Evolutionary conservation across 192 early-diverging fungal genomes (phyloP), one percentile per base, ranked within the genome.

Genomic region (Gigaspora rosea): DNA sequence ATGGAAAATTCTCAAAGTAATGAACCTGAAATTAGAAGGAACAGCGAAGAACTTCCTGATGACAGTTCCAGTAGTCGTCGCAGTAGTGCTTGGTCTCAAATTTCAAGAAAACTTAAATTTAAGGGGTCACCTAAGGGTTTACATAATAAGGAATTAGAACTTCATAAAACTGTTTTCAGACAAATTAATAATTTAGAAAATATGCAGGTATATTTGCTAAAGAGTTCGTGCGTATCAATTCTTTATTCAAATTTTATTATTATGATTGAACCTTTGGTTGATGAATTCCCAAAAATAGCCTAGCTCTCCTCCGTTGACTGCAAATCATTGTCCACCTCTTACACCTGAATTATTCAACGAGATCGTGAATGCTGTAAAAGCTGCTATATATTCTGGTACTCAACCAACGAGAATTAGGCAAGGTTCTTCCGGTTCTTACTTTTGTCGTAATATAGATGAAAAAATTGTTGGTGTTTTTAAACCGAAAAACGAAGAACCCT

Each of bases 391-490:
- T 9, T 61, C 77, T 4, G 80, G 79, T 9, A 84, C 86, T 22
- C 84, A 87, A 51, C 87, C 88, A 0, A 68, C 79, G 0, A 83
- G 88, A 36, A 92, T 91, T 50, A 81, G 80, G 4, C 89, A 90
- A 64, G 96, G 96, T 9, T 95, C 94, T 3, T 94, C 92, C 12
- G 95, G 96, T n/a, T 93, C 92, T 1, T 96, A 97, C 73, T 97
- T 97, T 81, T 95, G 93, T 81, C 82, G 88, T 33, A 90, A 95
- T 79, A 73, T 80, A n/a, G 81, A 88, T 1, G 89, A 90, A 15
- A 88, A 89, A 65, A 93, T 93, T 72, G 91, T 97, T 5, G 95
- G 93, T 7, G 94, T 96, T 0, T 97, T 96, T 81, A 97, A 97
- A 77, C 96, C 87, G 73, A 93, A 89, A 84, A 93, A 89, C 79